Evolutionary conservation across 1,284 basidiomycete genomes (phyloP), one percentile per base, ranked within the genome.

Genomic region (Coriolopsis trogii): DNA sequence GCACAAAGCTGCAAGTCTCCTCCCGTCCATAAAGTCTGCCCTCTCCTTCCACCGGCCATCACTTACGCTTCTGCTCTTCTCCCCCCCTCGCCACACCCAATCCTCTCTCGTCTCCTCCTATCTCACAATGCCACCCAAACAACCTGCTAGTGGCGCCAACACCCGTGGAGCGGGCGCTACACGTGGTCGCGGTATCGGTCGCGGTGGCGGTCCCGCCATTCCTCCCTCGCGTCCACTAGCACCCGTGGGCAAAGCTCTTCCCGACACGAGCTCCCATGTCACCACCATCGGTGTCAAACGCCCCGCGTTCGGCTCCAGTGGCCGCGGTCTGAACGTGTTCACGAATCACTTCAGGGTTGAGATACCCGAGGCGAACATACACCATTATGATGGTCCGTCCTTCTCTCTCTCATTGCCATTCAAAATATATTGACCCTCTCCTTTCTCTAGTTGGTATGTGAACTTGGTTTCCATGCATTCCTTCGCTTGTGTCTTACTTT

Each of bases 371-470:
- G 68, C 63, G 0, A 77, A 80, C 16, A 89, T 90, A 24, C 76
- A 85, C 51, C 87, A 91, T 58, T 91, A 91, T 61, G 88, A 91
- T 64, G 84, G 87, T 86, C 56, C 51, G 83, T 65, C 18, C 40
- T 41, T 34, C 28, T 23, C 12, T 36, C 9, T 20, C 24, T 45
- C 31, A n/a, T 34, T 23, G 13, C 24, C 18, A 37, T 24, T 13
- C 10, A 31, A 46, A 28, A 53, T 23, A 25, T 50, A 24, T 44
- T 45, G 15, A 23, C 16, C 4, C 15, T 7, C 10, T 39, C 28
- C 18, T n/a, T 55, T 21, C 15, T 56, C 23, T 58, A 88, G 85
- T 88, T 43, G 82, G 85, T 85, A 61, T 67, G 85, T 74, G 33
- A 23, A 39, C 37, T n/a, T 41, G 28, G 18, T 9, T 5, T 7